Conservation (phyloP, 306 rosid species). For the Morella rubra region DNA sequence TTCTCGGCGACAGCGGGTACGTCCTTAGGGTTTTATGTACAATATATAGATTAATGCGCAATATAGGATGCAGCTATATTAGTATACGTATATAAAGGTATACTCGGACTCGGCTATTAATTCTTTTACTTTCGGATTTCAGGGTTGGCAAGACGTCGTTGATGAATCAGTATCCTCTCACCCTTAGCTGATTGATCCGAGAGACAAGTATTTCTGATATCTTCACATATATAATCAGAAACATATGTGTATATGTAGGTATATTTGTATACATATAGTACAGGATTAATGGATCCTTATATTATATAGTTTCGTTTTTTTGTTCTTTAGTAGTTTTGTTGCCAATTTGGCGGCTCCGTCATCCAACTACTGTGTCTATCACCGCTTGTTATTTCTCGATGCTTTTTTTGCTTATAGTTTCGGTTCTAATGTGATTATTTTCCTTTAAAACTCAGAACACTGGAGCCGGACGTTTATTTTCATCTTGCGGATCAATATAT, state of each 20-base stretch:
- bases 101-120: neutral
- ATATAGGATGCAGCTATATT: too few species aligned
- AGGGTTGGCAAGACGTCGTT: constrained; percentile 97
- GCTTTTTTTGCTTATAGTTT: neutral
- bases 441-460: neutral
- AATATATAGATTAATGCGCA: too few species aligned
- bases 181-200: constrained; percentile 16
- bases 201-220: neutral
- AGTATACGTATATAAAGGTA: too few species aligned
- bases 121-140: constrained; percentile 26
- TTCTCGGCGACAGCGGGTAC: constrained; percentile 96
- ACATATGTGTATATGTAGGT: too few species aligned
- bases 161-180: constrained; percentile 93
- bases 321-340: neutral
- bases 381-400: neutral
- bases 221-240: too few species aligned
- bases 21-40: constrained; percentile 33
- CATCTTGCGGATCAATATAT: constrained; percentile 12
- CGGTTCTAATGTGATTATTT: neutral
- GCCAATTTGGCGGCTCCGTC: neutral
- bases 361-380: neutral
- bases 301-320: neutral
- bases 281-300: neutral
- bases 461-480: neutral
- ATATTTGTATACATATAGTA: neutral